phyloP scores from a whole-genome alignment of 1,284 basidiomycete genomes.

The Pascua sp. region DNA sequence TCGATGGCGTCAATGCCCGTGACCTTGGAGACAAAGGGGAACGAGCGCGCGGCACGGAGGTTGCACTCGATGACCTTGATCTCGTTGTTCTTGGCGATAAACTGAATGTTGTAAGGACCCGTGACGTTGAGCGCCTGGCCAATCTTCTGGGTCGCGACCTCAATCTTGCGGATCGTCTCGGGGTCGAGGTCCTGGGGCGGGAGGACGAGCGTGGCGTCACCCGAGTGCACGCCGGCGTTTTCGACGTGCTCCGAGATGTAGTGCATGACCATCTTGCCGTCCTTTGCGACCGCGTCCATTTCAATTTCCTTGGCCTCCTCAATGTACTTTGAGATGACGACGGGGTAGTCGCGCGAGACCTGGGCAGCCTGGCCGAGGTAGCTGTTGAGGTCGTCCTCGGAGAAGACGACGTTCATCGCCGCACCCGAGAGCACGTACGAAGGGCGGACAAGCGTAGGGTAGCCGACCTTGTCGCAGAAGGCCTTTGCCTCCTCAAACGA shows the following conservation, averaged over 20 bases:
- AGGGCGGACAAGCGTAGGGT: slow-evolving; percentile 92
- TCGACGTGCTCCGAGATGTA: slow-evolving; percentile 99
- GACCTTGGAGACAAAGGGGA: slow-evolving; percentile 99
- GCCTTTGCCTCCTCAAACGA: slow-evolving; percentile 80
- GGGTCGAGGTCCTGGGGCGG: slow-evolving; percentile 98
- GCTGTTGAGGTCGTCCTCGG: slow-evolving; percentile 80
- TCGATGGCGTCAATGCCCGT: slow-evolving; percentile 97
- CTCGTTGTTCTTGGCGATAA: slow-evolving; percentile 99
- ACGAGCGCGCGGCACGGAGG: slow-evolving; percentile 92
- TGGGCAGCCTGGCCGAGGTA: slow-evolving; percentile 95
- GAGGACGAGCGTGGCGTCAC: slow-evolving; percentile 95
- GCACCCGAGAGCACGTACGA: slow-evolving; percentile 98
- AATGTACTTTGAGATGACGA: slow-evolving; percentile 98
- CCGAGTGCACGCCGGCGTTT: slow-evolving; percentile 96
- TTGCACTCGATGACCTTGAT: slow-evolving; percentile 99
- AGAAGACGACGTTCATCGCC: slow-evolving; percentile 98
- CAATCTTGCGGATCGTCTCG: slow-evolving; percentile 90
- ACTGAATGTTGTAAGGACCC: slow-evolving; percentile 98
- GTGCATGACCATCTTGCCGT: slow-evolving; percentile 98
- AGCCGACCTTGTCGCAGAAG: slow-evolving; percentile 88
- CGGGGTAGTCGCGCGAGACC: slow-evolving; percentile 94
- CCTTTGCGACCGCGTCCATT: slow-evolving; percentile 97
- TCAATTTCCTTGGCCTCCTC: slow-evolving; percentile 99
- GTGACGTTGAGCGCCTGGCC: slow-evolving; percentile 97
- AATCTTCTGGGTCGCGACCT: slow-evolving; percentile 95